Percentiles rank a stretch among this genome's conserved stretches.
These are phyloP conservation scores for Peterozyma toletana DNA, from an alignment of 805 yeast genomes.

Conservation along the genomic window DNA sequence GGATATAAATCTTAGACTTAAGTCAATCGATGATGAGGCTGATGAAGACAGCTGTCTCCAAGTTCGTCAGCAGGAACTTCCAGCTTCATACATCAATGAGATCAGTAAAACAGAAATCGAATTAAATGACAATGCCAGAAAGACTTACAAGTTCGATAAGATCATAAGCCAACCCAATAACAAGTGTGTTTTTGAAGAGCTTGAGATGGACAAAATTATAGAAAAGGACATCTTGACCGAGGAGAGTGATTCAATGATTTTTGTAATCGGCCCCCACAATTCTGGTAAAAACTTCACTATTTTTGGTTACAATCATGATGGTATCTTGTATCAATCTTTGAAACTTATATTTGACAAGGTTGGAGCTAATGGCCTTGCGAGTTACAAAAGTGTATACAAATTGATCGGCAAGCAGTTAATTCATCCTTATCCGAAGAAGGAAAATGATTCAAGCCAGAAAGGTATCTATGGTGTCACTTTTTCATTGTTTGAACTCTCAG, in stretches of 20 bases:
- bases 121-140: background rate
- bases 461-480: constrained; percentile 30
- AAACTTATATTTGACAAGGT: constrained; percentile 15
- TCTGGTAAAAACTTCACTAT: constrained; percentile 39
- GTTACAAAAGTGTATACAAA: constrained; percentile 1
- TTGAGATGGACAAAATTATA: constrained; percentile 25
- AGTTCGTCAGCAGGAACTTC: too few relatives aligned
- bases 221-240: constrained; percentile 18
- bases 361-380: background rate
- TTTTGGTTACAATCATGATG: constrained; percentile 22
- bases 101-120: background rate
- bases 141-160: background rate
- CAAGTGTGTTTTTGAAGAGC: constrained; percentile 24
- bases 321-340: constrained; percentile 14
- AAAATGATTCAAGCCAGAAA: background rate
- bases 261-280: constrained; percentile 47
- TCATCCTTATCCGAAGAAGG: background rate
- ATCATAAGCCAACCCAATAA: constrained; percentile 20
- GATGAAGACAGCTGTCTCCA: too few relatives aligned
- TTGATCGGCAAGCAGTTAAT: constrained; percentile 2
- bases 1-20: too few relatives aligned
- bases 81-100: too few relatives aligned
- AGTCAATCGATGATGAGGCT: too few relatives aligned
- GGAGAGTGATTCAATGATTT: constrained; percentile 33
- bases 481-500: constrained; percentile 47